Evolutionary conservation across 805 yeast species (phyloP).

Genomic region (Candida methanosorbosa): DNA sequence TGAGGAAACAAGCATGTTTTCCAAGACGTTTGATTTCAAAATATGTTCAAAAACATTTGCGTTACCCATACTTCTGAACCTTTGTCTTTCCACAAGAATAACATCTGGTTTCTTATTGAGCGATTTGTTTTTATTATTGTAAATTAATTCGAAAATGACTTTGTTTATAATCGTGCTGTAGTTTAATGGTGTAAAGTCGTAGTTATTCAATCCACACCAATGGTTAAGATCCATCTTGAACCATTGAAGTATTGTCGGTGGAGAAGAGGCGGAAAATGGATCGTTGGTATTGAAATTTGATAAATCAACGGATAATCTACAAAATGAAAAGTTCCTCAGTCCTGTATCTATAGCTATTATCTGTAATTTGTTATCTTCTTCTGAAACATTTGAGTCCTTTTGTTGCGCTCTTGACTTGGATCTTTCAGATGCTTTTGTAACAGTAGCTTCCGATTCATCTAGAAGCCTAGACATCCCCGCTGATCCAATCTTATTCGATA

Average conservation of each 20-base stretch:
- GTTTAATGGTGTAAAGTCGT: slow-evolving; percentile 18
- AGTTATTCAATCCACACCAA: slow-evolving; percentile 7
- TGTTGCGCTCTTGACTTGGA: too few relatives aligned
- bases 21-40: slow-evolving; percentile 44
- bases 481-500: too few relatives aligned
- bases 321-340: slow-evolving; percentile 23
- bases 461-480: too few relatives aligned
- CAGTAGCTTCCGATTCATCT: too few relatives aligned
- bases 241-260: slow-evolving; percentile 21
- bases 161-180: slow-evolving; percentile 16
- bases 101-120: slow-evolving; percentile 26
- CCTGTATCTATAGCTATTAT: slow-evolving; percentile 26
- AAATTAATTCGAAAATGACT: slow-evolving; percentile 12
- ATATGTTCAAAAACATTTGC: slow-evolving; percentile 40
- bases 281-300: too few relatives aligned
- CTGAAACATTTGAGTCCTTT: too few relatives aligned
- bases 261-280: too few relatives aligned
- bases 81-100: slow-evolving; percentile 46
- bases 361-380: slow-evolving; percentile 2
- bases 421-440: too few relatives aligned
- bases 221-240: slow-evolving; percentile 22
- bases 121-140: not conserved
- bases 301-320: slow-evolving; percentile 7
- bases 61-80: slow-evolving; percentile 41
- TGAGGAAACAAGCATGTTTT: slow-evolving; percentile 32